Evolutionary conservation across 129 eudicot genomes (phyloP), one percentile per base, ranked within the genome.

Genomic region (Deinandra increscens): DNA sequence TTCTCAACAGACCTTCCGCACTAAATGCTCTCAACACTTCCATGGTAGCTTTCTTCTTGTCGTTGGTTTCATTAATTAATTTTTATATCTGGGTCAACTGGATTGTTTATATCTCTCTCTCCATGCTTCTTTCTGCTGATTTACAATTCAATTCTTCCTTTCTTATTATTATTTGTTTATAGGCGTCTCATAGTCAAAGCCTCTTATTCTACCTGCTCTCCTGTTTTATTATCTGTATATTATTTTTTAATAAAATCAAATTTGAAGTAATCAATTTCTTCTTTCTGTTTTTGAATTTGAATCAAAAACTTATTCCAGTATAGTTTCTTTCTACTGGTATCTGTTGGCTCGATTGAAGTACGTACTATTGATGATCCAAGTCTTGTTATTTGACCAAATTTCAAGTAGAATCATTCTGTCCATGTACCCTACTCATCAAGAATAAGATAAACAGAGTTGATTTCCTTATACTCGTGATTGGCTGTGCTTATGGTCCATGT

Each of bases 21-120:
- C 91, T 90, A 22, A 90, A 90, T 70, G 88, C 97, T 61, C 77
- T 90, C 50, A 79, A 71, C 31, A 76, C 73, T 73, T 71, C 95
- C 20, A 68, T 81, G 85, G 97, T n/a, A n/a, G n/a, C n/a, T n/a
- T n/a, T n/a, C n/a, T n/a, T n/a, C n/a, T n/a, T 73, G 33, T 20
- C 31, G 11, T 11, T 62, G 12, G 17, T 50, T 7, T 1, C 4
- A 17, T 2, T 50, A 7, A 8, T 7, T 50, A 26, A 1, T 17
- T 23, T 39, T 4, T 37, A 20, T 54, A 19, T 18, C 33, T 67
- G 14, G 29, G 51, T 44, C 56, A 45, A 31, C 37, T 58, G 4
- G 12, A 31, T 38, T 36, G 50, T 67, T 75, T 67, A 44, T 58
- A 58, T 64, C 33, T 19, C 48, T 58, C 45, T 64, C 33, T 19